These are phyloP conservation scores for Microascus cirrosus DNA, from an alignment of 2,329 filamentous ascomycete species.

Conservation along the genomic window DNA sequence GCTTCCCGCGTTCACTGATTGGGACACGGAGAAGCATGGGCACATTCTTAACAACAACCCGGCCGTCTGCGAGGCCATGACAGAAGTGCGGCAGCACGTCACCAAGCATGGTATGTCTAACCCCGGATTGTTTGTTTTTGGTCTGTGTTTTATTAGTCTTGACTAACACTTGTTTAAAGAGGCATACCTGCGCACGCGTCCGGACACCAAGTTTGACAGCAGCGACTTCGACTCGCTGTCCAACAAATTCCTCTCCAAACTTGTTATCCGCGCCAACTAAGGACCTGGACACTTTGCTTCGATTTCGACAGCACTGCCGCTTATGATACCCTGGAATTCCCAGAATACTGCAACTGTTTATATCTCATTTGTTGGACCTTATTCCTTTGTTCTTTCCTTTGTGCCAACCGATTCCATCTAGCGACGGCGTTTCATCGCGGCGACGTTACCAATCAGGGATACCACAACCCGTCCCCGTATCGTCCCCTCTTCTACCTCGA, in stretches of 20 bases:
- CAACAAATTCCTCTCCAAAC: conserved; percentile 93
- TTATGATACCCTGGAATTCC: not conserved
- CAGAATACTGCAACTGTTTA: conserved; percentile 5
- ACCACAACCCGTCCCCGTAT: not conserved
- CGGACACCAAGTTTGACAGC: conserved; percentile 74
- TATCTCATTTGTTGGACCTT: conserved; percentile 17
- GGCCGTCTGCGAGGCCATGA: conserved; percentile 91
- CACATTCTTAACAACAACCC: conserved; percentile 83
- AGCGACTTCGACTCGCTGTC: conserved; percentile 90
- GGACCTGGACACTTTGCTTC: not conserved
- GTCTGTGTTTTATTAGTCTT: not conserved
- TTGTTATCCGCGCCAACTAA: conserved; percentile 90
- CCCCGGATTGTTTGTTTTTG: not conserved
- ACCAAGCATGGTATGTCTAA: conserved; percentile 76
- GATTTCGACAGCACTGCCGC: not conserved
- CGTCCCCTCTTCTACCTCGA: not conserved
- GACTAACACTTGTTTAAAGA: conserved; percentile 39
- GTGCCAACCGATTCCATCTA: conserved; percentile 8
- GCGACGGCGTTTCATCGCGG: conserved; percentile 2
- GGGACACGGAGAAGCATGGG: conserved; percentile 86
- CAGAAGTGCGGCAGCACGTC: conserved; percentile 85
- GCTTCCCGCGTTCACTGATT: conserved; percentile 82
- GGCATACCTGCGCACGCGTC: conserved; percentile 71
- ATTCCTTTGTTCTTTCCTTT: conserved; percentile 14
- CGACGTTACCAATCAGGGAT: not conserved